These are phyloP conservation scores for Hyaloperonospora brassicae DNA, from an alignment of 352 stramenopile genomes.

Conservation along the genomic window DNA sequence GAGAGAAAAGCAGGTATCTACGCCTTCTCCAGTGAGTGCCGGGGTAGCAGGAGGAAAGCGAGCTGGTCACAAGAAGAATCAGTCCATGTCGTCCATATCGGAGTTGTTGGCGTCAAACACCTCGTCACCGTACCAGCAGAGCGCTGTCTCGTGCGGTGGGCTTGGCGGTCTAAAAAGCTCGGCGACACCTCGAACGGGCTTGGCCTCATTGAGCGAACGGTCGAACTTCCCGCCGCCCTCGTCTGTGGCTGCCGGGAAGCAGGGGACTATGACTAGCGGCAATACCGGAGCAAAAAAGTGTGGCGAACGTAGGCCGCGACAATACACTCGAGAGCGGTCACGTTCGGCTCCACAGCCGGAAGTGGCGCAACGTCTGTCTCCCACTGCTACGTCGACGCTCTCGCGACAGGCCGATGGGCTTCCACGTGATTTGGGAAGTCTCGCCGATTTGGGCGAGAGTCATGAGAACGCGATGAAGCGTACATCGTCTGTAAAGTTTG, in stretches of 20 bases:
- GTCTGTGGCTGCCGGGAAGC: slow-evolving; percentile 12
- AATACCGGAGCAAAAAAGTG: slow-evolving; percentile 15
- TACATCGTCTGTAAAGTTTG: slow-evolving; percentile 36
- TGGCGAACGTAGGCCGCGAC: slow-evolving; percentile 24
- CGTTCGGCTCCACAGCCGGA: slow-evolving; percentile 49
- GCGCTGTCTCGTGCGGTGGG: slow-evolving; percentile 29
- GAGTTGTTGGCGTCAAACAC: slow-evolving; percentile 58
- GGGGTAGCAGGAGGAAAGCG: slow-evolving; percentile 39
- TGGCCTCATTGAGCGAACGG: slow-evolving; percentile 64
- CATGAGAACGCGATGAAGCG: slow-evolving; percentile 21
- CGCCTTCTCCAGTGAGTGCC: slow-evolving; percentile 20
- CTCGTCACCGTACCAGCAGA: slow-evolving; percentile 57
- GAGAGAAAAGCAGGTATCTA: slow-evolving; percentile 28
- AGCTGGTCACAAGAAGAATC: slow-evolving; percentile 82
- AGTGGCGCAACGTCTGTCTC: slow-evolving; percentile 13
- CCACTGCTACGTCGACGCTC: slow-evolving; percentile 10
- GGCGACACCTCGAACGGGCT: slow-evolving; percentile 53
- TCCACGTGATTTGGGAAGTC: slow-evolving; percentile 14
- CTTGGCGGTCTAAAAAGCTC: slow-evolving; percentile 36
- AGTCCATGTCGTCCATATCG: slow-evolving; percentile 85
- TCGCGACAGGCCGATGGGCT: slow-evolving; percentile 10
- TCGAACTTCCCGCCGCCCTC: slow-evolving; percentile 23
- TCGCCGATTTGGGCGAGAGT: slow-evolving; percentile 16
- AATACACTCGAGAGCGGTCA: slow-evolving; percentile 40
- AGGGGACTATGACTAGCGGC: slow-evolving; percentile 1